These are phyloP conservation scores for Seminavis robusta DNA, from an alignment of 108 stramenopile genomes.

Conservation along the genomic window DNA sequence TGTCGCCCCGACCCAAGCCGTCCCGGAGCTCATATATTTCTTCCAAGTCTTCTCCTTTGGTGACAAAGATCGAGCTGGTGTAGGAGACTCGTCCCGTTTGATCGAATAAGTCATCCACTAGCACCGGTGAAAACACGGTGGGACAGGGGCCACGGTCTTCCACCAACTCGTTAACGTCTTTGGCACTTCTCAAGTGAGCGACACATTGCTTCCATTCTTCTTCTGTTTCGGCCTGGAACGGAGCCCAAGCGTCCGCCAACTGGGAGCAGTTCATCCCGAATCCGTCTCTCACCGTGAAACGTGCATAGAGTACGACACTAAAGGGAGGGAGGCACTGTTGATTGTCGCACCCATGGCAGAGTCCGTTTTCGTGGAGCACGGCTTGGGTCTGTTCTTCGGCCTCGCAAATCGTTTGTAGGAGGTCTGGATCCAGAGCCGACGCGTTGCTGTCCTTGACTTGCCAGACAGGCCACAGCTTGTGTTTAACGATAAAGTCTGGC, in stretches of 20 bases:
- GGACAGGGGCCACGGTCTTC: constrained; percentile 21
- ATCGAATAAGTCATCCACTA: constrained; percentile 38
- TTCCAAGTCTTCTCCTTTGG: constrained; percentile 22
- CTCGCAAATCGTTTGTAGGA: constrained; percentile 29
- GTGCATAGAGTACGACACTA: constrained; percentile 37
- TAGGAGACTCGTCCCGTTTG: constrained; percentile 14
- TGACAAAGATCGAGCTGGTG: constrained; percentile 45
- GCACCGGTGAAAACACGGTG: constrained; percentile 21
- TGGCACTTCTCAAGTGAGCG: constrained; percentile 6
- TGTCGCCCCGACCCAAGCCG: constrained; percentile 23
- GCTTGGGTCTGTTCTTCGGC: constrained; percentile 35
- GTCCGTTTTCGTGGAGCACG: constrained; percentile 23
- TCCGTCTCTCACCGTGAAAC: constrained; percentile 23
- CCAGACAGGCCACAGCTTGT: constrained; percentile 35
- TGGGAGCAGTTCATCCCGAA: constrained; percentile 27
- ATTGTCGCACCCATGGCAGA: constrained; percentile 25
- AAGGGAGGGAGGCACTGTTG: constrained; percentile 37
- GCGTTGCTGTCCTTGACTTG: constrained; percentile 21
- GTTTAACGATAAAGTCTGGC: too few relatives aligned
- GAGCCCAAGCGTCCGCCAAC: constrained; percentile 28
- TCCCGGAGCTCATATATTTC: constrained; percentile 27
- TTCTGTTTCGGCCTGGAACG: constrained; percentile 6
- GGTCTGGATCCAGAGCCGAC: constrained; percentile 10
- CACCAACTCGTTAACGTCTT: too few relatives aligned
- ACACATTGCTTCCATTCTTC: constrained; percentile 17